Evolutionary conservation across 1,284 basidiomycete species (phyloP), one percentile per base, ranked within the genome.

Genomic region (Leccinum pachyderme): DNA sequence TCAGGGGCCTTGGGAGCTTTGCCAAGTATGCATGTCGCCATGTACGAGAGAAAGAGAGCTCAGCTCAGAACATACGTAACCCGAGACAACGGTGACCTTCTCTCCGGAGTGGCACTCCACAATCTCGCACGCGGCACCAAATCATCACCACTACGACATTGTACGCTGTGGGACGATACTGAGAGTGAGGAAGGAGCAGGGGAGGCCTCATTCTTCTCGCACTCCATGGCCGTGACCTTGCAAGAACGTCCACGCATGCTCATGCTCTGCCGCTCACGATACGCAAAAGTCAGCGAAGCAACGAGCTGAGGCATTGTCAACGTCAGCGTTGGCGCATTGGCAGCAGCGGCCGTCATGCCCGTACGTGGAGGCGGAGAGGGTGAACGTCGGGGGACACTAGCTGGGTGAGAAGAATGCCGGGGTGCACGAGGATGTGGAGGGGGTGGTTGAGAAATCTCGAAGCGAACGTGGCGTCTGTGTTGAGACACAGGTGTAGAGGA

Each of bases 301-400:
- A 72, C 69, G 12, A 69, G 69, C 45, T 69, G 67, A 0, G 70
- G 62, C 51, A 71, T 67, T 2, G 70, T 61, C 62, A 69, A 56
- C 24, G 59, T 59, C 52, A 58, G 57, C 24, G 48, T 58, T 29
- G 52, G 64, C 9, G 45, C 24, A 4, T 50, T 52, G 22, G 49
- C 8, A 9, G 50, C 8, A 12, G 58, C 12, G 5, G 52, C 22
- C 2, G 55, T 41, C 37, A 41, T 15, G 12, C 59, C 58, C 6
- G 53, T 50, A 52, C 60, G 64, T 48, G 56, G 47, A 1, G 69
- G 67, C 46, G 67, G 69, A 7, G 69, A 70, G 8, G 67, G 67
- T 7, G 67, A 70, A 33, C 70, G 70, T 53, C 57, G 60, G 45
- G 50, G 60, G 43, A 61, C 51, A 45, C 52, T 62, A 22, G 37